Conservation (phyloP, 805 yeast species). For the Huiozyma sinensis region DNA sequence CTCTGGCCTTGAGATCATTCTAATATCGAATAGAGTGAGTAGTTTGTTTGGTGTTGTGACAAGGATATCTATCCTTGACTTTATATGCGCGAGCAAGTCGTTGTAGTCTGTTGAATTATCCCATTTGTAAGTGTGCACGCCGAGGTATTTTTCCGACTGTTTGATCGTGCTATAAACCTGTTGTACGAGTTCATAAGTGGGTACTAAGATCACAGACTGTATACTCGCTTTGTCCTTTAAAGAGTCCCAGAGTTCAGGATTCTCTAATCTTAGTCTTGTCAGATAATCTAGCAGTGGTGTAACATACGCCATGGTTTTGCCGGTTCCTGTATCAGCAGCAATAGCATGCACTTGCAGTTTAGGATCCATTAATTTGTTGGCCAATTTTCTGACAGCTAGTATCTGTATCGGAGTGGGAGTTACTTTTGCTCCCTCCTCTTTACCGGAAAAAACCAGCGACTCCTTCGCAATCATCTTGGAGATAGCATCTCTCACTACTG, state of each 20-base stretch:
- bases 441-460: constrained; percentile 25
- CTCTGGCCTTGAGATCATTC: constrained; percentile 31
- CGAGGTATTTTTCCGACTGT: constrained; percentile 27
- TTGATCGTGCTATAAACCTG: constrained; percentile 50
- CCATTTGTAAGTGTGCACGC: constrained; percentile 46
- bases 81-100: constrained; percentile 38
- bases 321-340: constrained; percentile 97
- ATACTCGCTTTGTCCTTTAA: constrained; percentile 35
- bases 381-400: constrained; percentile 44
- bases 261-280: constrained; percentile 42
- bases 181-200: constrained; percentile 79
- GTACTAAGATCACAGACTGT: constrained; percentile 68
- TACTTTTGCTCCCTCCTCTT: constrained; percentile 8
- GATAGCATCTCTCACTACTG: constrained; percentile 54
- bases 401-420: constrained; percentile 75
- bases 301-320: constrained; percentile 88
- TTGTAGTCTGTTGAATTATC: constrained; percentile 47
- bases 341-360: constrained; percentile 55
- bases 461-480: constrained; percentile 40
- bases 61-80: constrained; percentile 58
- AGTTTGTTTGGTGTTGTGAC: constrained; percentile 82
- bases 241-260: constrained; percentile 29
- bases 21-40: constrained; percentile 26
- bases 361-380: constrained; percentile 26
- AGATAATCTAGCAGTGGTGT: constrained; percentile 64